These are phyloP conservation scores for Leptomonas seymouri DNA, from an alignment of 208 protist genomes.

Conservation along the genomic window DNA sequence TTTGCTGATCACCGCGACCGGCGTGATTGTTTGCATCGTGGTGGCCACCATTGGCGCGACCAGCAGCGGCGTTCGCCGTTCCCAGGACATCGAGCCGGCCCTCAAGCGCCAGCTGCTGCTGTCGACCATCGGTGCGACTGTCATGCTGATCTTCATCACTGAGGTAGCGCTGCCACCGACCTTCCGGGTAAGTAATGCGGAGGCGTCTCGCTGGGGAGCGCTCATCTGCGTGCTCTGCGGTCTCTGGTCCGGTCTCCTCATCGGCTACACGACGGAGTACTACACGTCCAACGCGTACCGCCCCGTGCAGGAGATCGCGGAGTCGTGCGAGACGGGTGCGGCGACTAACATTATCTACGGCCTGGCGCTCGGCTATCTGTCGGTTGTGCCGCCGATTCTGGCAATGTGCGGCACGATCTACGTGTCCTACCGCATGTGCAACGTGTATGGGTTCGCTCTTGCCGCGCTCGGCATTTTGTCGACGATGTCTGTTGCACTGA, in stretches of 20 bases:
- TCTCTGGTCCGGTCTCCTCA: constrained; percentile 84
- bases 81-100: constrained; percentile 74
- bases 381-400: constrained; percentile 88
- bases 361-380: constrained; percentile 93
- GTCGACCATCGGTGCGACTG: constrained; percentile 72
- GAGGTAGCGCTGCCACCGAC: constrained; percentile 56
- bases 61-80: constrained; percentile 50
- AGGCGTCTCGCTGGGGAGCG: constrained; percentile 62
- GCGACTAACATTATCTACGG: constrained; percentile 96
- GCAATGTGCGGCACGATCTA: constrained; percentile 91
- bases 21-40: constrained; percentile 79
- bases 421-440: constrained; percentile 72
- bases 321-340: constrained; percentile 86
- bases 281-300: constrained; percentile 91
- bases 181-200: constrained; percentile 48
- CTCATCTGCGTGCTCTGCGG: constrained; percentile 79
- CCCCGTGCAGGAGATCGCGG: constrained; percentile 79
- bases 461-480: constrained; percentile 96
- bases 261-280: constrained; percentile 94
- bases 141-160: constrained; percentile 67
- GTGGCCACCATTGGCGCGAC: constrained; percentile 67
- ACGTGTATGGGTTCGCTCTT: constrained; percentile 93
- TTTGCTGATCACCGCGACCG: constrained; percentile 80
- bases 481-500: constrained; percentile 89
- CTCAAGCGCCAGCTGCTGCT: constrained; percentile 82